These are phyloP conservation scores for Phytomonas sp. DNA, from an alignment of 208 protist genomes.

Conservation along the genomic window DNA sequence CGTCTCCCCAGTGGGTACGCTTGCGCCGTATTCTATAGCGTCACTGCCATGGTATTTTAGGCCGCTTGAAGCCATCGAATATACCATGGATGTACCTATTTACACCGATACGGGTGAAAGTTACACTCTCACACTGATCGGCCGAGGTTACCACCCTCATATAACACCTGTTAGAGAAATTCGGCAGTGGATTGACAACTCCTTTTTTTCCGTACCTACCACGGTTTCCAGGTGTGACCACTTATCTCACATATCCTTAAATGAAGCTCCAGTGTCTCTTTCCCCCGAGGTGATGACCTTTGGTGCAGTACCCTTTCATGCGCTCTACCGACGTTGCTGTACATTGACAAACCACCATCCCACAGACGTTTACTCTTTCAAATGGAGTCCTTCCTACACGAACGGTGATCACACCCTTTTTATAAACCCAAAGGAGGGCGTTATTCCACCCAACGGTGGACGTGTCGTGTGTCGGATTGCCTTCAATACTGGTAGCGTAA, in stretches of 20 bases:
- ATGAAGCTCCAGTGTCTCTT: conserved; percentile 29
- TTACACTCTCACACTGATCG: conserved; percentile 64
- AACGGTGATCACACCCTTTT: neutral
- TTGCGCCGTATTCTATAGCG: conserved; percentile 38
- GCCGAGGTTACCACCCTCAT: conserved; percentile 74
- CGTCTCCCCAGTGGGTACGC: conserved; percentile 63
- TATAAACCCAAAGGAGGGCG: conserved; percentile 38
- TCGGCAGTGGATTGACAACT: conserved; percentile 24
- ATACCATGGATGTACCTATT: conserved; percentile 59
- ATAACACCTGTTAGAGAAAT: conserved; percentile 19
- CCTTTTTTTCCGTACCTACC: conserved; percentile 48
- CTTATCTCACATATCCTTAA: neutral
- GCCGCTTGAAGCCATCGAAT: conserved; percentile 74
- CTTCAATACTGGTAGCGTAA: conserved; percentile 72
- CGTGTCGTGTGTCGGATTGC: conserved; percentile 33
- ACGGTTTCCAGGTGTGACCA: neutral
- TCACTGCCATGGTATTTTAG: conserved; percentile 84
- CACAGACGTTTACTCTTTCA: conserved; percentile 45
- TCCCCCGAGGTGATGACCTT: conserved; percentile 64
- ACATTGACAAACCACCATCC: conserved; percentile 54
- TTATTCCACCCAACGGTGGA: conserved; percentile 37
- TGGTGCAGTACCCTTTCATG: conserved; percentile 69
- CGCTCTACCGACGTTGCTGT: conserved; percentile 66
- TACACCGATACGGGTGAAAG: conserved; percentile 42
- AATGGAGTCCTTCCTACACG: conserved; percentile 18